Percentiles rank a stretch among this genome's conserved stretches.
Evolutionary conservation across 108 stramenopile genomes (phyloP).

Genomic region (Ochromonas danica): DNA sequence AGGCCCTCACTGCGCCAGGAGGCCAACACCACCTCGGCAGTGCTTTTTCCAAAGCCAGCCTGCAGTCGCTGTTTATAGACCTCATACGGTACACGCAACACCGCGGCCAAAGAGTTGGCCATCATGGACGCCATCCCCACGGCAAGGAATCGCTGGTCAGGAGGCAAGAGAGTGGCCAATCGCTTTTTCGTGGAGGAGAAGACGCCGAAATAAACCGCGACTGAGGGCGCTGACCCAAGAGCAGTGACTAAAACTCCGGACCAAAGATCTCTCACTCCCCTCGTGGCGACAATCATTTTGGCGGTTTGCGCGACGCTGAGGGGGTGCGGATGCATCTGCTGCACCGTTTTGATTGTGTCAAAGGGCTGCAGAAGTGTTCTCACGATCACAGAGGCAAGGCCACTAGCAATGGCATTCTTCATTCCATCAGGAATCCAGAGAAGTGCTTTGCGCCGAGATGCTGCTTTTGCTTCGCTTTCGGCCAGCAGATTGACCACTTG

Average conservation of each 20-base stretch:
- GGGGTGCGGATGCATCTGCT: slow-evolving; percentile 57
- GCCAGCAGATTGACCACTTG: too few relatives aligned
- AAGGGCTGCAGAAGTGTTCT: slow-evolving; percentile 82
- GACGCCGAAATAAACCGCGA: slow-evolving; percentile 80
- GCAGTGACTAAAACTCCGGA: slow-evolving; percentile 66
- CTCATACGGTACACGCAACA: slow-evolving; percentile 91
- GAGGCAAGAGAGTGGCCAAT: slow-evolving; percentile 44
- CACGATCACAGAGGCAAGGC: slow-evolving; percentile 75
- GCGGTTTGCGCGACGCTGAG: background rate
- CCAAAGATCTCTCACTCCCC: slow-evolving; percentile 8
- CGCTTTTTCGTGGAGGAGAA: slow-evolving; percentile 74
- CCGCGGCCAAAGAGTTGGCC: slow-evolving; percentile 76
- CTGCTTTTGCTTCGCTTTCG: background rate
- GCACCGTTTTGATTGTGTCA: slow-evolving; percentile 88
- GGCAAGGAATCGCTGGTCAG: slow-evolving; percentile 51
- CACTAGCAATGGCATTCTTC: slow-evolving; percentile 79
- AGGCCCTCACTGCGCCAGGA: slow-evolving; percentile 61
- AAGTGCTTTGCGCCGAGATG: background rate
- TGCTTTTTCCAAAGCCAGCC: slow-evolving; percentile 43
- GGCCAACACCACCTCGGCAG: slow-evolving; percentile 8
- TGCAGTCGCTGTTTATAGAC: slow-evolving; percentile 90
- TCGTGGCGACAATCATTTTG: background rate
- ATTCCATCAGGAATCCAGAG: slow-evolving; percentile 58
- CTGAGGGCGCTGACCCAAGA: slow-evolving; percentile 75
- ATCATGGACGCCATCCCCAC: slow-evolving; percentile 74